phyloP scores from a whole-genome alignment of 768 basidiomycete species.

The Leccinum aurantiacum region DNA sequence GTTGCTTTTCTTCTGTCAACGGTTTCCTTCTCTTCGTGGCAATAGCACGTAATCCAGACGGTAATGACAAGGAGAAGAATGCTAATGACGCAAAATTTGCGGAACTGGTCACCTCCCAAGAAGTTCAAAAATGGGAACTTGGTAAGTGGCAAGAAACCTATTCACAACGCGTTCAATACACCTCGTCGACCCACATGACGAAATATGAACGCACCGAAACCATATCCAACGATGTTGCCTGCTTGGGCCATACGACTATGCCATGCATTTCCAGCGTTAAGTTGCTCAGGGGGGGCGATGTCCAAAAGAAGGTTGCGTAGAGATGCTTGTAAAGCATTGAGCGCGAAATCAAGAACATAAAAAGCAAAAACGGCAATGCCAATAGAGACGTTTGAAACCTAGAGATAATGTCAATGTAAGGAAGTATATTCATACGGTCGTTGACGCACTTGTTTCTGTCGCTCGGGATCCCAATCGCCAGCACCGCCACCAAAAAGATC shows the following conservation, averaged over 20 bases:
- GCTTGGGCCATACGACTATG: slow-evolving; percentile 94
- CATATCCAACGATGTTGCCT: slow-evolving; percentile 95
- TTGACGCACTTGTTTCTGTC: slow-evolving; percentile 54
- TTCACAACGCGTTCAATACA: slow-evolving; percentile 8
- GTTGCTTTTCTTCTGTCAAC: slow-evolving; percentile 45
- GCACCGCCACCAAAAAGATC: slow-evolving; percentile 71
- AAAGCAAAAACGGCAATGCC: slow-evolving; percentile 86
- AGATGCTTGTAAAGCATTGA: slow-evolving; percentile 93
- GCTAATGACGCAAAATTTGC: slow-evolving; percentile 90
- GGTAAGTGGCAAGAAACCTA: slow-evolving; percentile 87
- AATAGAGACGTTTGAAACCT: slow-evolving; percentile 75
- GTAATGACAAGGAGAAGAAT: slow-evolving; percentile 76
- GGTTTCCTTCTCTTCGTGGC: slow-evolving; percentile 76
- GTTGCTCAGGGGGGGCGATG: slow-evolving; percentile 82
- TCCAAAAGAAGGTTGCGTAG: slow-evolving; percentile 93
- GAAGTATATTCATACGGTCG: neutral
- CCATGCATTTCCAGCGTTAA: slow-evolving; percentile 96
- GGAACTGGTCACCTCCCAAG: slow-evolving; percentile 90
- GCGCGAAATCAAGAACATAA: slow-evolving; percentile 94
- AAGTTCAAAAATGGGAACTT: slow-evolving; percentile 73
- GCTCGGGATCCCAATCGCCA: slow-evolving; percentile 86
- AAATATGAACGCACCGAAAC: slow-evolving; percentile 60
- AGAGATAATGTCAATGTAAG: neutral
- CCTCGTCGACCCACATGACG: neutral
- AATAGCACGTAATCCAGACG: slow-evolving; percentile 87